Conservation (phyloP, 768 basidiomycete genomes). For the Lentinus brumalis region DNA sequence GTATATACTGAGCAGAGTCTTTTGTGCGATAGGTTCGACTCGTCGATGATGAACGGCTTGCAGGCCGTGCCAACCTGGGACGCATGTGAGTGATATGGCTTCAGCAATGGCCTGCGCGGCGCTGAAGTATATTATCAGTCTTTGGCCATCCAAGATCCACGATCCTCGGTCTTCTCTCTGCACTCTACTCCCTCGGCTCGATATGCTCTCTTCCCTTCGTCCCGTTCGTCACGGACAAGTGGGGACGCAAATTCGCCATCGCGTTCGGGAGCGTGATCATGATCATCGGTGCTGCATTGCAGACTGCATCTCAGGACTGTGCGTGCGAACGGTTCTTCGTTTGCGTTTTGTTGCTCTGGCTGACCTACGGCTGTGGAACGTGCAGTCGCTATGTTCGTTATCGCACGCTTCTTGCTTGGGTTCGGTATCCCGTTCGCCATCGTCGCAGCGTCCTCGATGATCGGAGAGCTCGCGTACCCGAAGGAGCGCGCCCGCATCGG, state of each 20-base stretch:
- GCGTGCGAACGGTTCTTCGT: background rate
- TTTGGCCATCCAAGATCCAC: slow-evolving; percentile 56
- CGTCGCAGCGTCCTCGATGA: slow-evolving; percentile 65
- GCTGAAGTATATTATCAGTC: slow-evolving; percentile 35
- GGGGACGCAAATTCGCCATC: slow-evolving; percentile 56
- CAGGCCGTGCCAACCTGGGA: slow-evolving; percentile 62
- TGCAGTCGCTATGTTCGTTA: slow-evolving; percentile 60
- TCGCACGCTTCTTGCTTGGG: slow-evolving; percentile 56
- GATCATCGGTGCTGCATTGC: slow-evolving; percentile 29
- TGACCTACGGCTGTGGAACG: slow-evolving; percentile 17
- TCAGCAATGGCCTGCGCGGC: background rate
- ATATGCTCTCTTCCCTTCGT: slow-evolving; percentile 56
- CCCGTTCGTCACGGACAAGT: slow-evolving; percentile 49
- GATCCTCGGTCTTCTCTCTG: slow-evolving; percentile 56
- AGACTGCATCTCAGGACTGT: slow-evolving; percentile 41
- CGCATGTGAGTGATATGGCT: slow-evolving; percentile 40
- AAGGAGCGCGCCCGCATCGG: slow-evolving; percentile 69
- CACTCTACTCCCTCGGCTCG: slow-evolving; percentile 63
- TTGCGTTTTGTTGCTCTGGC: no score
- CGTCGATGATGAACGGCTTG: slow-evolving; percentile 64
- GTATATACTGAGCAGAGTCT: background rate
- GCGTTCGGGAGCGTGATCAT: slow-evolving; percentile 47
- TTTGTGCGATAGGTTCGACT: slow-evolving; percentile 46
- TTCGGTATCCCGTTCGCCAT: slow-evolving; percentile 63
- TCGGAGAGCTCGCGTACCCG: slow-evolving; percentile 70